Conservation (phyloP, 805 yeast species). For the Ogataea ganodermae region DNA sequence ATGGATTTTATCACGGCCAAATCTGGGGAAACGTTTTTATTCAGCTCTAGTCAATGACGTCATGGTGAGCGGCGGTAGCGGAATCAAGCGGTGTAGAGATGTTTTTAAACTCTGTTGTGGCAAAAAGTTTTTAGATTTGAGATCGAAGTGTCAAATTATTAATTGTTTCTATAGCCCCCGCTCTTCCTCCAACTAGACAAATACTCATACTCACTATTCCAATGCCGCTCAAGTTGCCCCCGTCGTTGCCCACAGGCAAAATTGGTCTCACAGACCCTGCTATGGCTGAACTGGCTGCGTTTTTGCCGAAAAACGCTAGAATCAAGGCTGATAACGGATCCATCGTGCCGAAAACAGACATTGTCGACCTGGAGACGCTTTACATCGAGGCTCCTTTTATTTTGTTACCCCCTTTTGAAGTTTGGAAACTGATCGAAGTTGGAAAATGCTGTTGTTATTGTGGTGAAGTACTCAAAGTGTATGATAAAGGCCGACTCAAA, state of each 20-base stretch:
- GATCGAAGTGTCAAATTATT: not conserved
- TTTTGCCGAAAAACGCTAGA: constrained; percentile 16
- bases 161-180: too few species aligned
- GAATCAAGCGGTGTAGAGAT: not conserved
- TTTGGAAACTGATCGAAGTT: constrained; percentile 27
- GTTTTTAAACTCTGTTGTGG: not conserved
- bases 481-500: constrained; percentile 33
- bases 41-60: not conserved
- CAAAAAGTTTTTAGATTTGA: not conserved
- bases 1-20: too few species aligned
- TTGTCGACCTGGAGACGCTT: constrained; percentile 21
- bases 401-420: constrained; percentile 29
- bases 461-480: constrained; percentile 35
- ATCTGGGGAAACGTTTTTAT: too few species aligned
- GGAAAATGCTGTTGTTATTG: constrained; percentile 37
- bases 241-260: constrained; percentile 12
- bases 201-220: not conserved
- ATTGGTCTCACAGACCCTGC: not conserved
- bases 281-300: not conserved
- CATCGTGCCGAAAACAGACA: constrained; percentile 10
- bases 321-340: constrained; percentile 13
- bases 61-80: not conserved
- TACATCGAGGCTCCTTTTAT: constrained; percentile 35
- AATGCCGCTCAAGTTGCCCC: constrained; percentile 15
- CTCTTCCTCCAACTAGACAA: too few species aligned